Percentiles rank a stretch among this genome's conserved stretches.
Conservation (phyloP, 441 rosid species). For the Erysimum pusillum region DNA sequence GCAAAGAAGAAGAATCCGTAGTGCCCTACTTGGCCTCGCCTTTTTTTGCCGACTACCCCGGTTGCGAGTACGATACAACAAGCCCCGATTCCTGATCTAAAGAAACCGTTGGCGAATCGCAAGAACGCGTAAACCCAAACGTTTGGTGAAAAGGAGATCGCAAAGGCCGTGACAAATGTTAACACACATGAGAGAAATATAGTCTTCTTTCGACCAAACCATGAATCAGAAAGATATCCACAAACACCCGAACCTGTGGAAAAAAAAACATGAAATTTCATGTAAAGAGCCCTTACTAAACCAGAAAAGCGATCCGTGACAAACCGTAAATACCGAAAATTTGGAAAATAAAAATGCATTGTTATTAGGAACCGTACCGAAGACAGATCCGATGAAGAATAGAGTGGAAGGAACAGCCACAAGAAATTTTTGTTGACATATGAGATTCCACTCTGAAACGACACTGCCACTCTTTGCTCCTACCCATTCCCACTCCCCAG, state of each 20-base stretch:
- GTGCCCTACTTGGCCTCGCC: constrained; percentile 81
- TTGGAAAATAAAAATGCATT: background rate
- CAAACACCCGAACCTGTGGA: constrained; percentile 64
- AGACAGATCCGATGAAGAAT: constrained; percentile 70
- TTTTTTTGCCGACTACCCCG: constrained; percentile 65
- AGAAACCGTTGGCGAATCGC: constrained; percentile 66
- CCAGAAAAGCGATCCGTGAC: background rate
- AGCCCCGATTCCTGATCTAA: constrained; percentile 67
- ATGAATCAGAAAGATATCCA: constrained; percentile 66
- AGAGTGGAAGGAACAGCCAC: constrained; percentile 76
- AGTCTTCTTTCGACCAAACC: constrained; percentile 67
- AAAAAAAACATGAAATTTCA: background rate
- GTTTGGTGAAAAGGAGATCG: constrained; percentile 74
- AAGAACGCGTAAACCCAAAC: constrained; percentile 71
- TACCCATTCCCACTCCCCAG: constrained; percentile 69
- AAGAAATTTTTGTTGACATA: constrained; percentile 67
- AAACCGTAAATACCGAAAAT: background rate
- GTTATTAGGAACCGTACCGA: constrained; percentile 43
- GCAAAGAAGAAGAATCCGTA: constrained; percentile 79
- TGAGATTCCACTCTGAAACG: constrained; percentile 72
- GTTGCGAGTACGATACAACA: constrained; percentile 76
- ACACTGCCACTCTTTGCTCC: constrained; percentile 57
- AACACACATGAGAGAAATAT: constrained; percentile 60
- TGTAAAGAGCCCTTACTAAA: background rate
- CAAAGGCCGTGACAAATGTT: constrained; percentile 61